Evolutionary conservation across 2,329 filamentous ascomycete species (phyloP).

Genomic region (Botryosphaeria dothidea): DNA sequence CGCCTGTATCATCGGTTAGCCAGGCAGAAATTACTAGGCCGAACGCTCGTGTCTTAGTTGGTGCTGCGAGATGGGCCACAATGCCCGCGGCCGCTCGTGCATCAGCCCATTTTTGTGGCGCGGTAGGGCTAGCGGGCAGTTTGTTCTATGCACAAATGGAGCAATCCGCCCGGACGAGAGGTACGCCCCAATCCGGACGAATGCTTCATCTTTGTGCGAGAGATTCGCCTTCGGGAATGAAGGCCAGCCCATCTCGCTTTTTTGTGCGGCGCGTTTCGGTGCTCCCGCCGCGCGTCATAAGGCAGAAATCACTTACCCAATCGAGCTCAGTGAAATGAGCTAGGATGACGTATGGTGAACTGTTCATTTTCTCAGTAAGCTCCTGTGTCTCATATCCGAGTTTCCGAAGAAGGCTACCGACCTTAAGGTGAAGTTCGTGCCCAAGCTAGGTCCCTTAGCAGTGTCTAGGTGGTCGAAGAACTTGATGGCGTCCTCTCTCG

Average conservation of each 20-base stretch:
- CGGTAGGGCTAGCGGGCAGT: constrained; percentile 5
- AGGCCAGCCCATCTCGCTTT: constrained; percentile 4
- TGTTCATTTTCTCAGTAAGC: constrained; percentile 28
- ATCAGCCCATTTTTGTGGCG: not conserved
- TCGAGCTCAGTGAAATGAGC: constrained; percentile 90
- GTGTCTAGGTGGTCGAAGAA: constrained; percentile 88
- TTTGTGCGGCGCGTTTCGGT: not conserved
- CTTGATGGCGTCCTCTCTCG: constrained; percentile 67
- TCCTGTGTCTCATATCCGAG: not conserved
- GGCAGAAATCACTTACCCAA: constrained; percentile 62
- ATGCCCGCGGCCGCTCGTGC: not conserved
- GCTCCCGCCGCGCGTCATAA: not conserved
- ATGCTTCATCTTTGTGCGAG: not conserved
- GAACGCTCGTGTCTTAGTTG: not conserved
- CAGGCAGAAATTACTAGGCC: constrained; percentile 1
- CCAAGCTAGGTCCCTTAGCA: constrained; percentile 89
- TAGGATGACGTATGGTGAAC: constrained; percentile 85
- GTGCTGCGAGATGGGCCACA: not conserved
- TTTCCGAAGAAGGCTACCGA: constrained; percentile 27
- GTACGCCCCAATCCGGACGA: not conserved
- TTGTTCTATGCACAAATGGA: constrained; percentile 4
- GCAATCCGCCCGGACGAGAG: not conserved
- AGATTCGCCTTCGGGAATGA: constrained; percentile 13
- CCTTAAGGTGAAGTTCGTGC: constrained; percentile 92
- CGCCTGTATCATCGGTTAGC: constrained; percentile 49